phyloP scores from a whole-genome alignment of 495 filamentous ascomycete species.

The Cercophora samala region DNA sequence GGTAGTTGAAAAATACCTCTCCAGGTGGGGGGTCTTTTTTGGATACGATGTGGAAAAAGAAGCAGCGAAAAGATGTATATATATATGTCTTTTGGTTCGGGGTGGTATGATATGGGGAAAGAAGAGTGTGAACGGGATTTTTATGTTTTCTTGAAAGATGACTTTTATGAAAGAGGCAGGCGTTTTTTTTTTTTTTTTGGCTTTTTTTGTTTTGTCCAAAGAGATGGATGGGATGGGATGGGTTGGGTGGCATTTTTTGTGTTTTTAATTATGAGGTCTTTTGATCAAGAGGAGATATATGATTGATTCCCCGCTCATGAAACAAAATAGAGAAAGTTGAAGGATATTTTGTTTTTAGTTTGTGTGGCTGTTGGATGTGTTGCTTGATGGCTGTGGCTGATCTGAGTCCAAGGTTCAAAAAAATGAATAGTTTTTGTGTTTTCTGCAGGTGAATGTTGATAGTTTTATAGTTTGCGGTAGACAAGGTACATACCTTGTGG shows the following conservation, averaged over 20 bases:
- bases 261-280: constrained; percentile 2
- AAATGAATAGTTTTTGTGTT: too few species aligned
- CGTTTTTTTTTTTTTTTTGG: background rate
- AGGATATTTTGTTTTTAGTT: too few species aligned
- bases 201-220: background rate
- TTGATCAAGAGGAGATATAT: constrained; percentile 4
- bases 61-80: background rate
- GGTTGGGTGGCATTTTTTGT: constrained; percentile 13
- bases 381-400: too few species aligned
- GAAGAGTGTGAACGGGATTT: background rate
- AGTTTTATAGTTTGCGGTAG: too few species aligned
- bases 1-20: too few species aligned
- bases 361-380: too few species aligned
- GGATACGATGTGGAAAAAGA: background rate
- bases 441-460: too few species aligned
- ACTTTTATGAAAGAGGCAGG: background rate
- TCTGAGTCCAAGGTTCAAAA: too few species aligned
- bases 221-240: background rate
- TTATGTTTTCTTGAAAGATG: background rate
- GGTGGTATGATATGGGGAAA: background rate
- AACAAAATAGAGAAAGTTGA: background rate
- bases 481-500: too few species aligned
- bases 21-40: background rate
- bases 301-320: constrained; percentile 38
- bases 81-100: background rate